Conservation (phyloP, 345 rosid genomes). For the Brassica juncea region DNA sequence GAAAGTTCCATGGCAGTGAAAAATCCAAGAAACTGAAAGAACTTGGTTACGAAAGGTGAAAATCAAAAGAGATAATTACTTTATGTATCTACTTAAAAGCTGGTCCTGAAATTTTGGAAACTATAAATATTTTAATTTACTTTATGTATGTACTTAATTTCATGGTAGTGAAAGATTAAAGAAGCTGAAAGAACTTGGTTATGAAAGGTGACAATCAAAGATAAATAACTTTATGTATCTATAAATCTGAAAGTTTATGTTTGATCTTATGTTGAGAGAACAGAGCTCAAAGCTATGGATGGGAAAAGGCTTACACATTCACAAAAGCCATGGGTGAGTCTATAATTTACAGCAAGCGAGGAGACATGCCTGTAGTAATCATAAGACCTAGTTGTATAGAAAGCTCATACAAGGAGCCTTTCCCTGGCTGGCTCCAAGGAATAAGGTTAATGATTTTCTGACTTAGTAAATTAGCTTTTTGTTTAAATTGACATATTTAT, state of each 20-base stretch:
- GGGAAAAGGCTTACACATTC: slow-evolving; percentile 80
- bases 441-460: slow-evolving; percentile 18
- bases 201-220: not conserved
- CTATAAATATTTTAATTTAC: too few species aligned
- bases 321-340: slow-evolving; percentile 88
- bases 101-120: too few species aligned
- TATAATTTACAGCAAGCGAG: slow-evolving; percentile 51
- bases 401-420: slow-evolving; percentile 84
- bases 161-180: slow-evolving; percentile 13
- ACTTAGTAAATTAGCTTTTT: not conserved
- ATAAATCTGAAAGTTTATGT: not conserved
- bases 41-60: not conserved
- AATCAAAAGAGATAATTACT: not conserved
- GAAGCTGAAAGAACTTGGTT: slow-evolving; percentile 31
- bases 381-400: slow-evolving; percentile 66
- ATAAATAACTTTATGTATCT: not conserved
- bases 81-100: too few species aligned
- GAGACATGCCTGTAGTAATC: slow-evolving; percentile 51
- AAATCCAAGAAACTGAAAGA: slow-evolving; percentile 36
- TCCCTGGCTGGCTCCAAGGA: slow-evolving; percentile 95
- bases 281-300: slow-evolving; percentile 64
- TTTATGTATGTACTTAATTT: not conserved
- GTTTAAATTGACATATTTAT: not conserved
- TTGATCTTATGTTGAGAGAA: not conserved
- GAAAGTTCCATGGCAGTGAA: slow-evolving; percentile 24